A percentile compares a stretch with the other conserved stretches of the same genome.
Evolutionary conservation across 169 alveolate genomes (phyloP).

Genomic region (Plasmodium reichenowi): DNA sequence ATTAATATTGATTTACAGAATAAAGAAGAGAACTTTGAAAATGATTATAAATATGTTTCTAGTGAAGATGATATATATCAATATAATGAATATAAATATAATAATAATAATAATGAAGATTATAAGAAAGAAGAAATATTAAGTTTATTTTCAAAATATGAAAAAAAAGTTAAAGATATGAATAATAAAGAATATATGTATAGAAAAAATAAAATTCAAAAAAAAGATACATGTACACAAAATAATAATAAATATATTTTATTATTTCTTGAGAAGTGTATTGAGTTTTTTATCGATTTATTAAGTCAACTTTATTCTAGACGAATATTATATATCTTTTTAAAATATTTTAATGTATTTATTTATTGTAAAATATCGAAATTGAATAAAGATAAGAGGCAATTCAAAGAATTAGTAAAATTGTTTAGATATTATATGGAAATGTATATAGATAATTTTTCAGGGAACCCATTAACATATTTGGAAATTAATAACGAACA

Average conservation of each 20-base stretch:
- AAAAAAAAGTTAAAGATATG: slow-evolving; percentile 20
- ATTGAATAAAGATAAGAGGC: slow-evolving; percentile 30
- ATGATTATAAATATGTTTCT: slow-evolving; percentile 26
- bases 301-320: slow-evolving; percentile 74
- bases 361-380: slow-evolving; percentile 73
- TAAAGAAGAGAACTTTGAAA: neutral
- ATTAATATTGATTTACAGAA: neutral
- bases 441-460: slow-evolving; percentile 73
- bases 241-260: slow-evolving; percentile 2
- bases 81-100: neutral
- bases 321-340: slow-evolving; percentile 48
- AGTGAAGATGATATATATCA: slow-evolving; percentile 47
- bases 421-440: slow-evolving; percentile 49
- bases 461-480: slow-evolving; percentile 65
- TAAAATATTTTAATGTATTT: slow-evolving; percentile 62
- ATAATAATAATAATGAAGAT: slow-evolving; percentile 12
- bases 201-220: neutral
- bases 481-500: slow-evolving; percentile 67
- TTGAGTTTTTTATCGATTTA: slow-evolving; percentile 71
- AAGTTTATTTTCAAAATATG: slow-evolving; percentile 50
- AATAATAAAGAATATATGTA: slow-evolving; percentile 1
- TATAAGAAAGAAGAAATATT: slow-evolving; percentile 61
- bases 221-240: neutral
- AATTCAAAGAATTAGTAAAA: slow-evolving; percentile 58
- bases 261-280: slow-evolving; percentile 66